Conservation (phyloP, 176 grass and related monocot species). For the Zea luxurians region DNA sequence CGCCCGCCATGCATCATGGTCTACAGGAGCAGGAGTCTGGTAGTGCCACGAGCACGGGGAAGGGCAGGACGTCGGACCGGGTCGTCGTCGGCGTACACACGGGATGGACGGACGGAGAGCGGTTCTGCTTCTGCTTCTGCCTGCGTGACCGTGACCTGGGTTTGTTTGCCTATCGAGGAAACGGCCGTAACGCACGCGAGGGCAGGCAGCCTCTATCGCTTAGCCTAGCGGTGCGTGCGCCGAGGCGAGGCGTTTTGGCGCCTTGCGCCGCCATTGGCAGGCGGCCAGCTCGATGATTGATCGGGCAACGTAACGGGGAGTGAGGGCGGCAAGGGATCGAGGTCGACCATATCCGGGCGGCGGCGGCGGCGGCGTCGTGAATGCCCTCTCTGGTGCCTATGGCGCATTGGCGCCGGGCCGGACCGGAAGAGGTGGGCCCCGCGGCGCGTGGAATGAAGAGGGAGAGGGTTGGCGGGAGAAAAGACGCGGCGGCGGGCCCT, state of each 20-base stretch:
- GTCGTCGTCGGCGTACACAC: neutral
- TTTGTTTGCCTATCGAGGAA: neutral
- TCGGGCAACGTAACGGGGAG: neutral
- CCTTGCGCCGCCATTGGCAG: conserved; percentile 12
- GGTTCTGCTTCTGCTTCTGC: neutral
- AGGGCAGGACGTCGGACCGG: neutral
- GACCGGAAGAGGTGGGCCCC: too few relatives aligned
- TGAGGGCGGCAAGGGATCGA: conserved; percentile 4
- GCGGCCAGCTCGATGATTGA: conserved; percentile 10
- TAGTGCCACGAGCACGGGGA: neutral
- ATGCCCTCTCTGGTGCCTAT: too few relatives aligned
- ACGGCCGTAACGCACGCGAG: neutral
- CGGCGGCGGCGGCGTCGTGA: neutral
- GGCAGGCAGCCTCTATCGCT: neutral
- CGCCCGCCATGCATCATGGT: neutral
- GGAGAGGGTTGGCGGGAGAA: too few relatives aligned
- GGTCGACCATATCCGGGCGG: neutral
- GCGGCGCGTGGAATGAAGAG: too few relatives aligned
- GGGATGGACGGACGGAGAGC: neutral
- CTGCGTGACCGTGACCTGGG: neutral
- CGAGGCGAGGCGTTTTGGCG: neutral
- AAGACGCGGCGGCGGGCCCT: too few relatives aligned
- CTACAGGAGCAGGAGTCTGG: neutral
- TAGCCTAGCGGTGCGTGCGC: neutral
- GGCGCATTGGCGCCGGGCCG: too few relatives aligned